Evolutionary conservation across 139 green algal species (phyloP), one percentile per base, ranked within the genome.

Genomic region (Gonium pectorale): DNA sequence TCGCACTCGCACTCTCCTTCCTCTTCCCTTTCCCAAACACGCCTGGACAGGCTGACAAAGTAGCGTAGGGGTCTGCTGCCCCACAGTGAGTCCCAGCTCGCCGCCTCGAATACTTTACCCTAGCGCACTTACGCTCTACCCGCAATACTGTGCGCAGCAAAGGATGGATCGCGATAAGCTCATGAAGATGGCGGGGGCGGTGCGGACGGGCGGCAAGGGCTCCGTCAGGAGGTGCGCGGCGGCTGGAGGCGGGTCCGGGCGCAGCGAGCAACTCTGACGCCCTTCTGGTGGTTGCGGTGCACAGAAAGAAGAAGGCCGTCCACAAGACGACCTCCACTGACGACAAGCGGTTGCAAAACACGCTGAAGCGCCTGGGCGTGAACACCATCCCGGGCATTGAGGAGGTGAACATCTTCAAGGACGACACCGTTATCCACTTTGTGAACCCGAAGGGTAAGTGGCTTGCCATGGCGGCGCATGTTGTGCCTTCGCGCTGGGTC

Each of bases 381-480:
- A 99, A 99, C 92, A 97, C 95, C 79, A 99, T 99, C 80, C 97
- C 97, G 37, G 98, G 96, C 81, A 99, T 99, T 75, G 98, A 99
- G 92, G 98, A 99, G 91, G 98, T 99, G 31, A 98, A 99, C 91
- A 97, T 99, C 80, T 98, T 99, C 91, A 95, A 98, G 90, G 93
- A 93, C 67, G 92, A 96, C 78, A 95, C 82, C 49, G 96, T 98
- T 71, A 94, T 99, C 52, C 94, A 98, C 88, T 99, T 99, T 90
- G 87, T 90, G 41, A 98, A 98, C 91, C 98, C 98, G 59, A 99
- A 99, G 92, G 93, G 94, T 96, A 68, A 43, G 87, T 63, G n/a
- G n/a, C n/a, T n/a, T n/a, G n/a, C 19, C 49, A 15, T n/a, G n/a
- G n/a, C n/a, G n/a, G n/a, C n/a, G 54, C 6, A 6, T 27, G 54